phyloP scores from a whole-genome alignment of 345 rosid species.

The Alliaria petiolata region DNA sequence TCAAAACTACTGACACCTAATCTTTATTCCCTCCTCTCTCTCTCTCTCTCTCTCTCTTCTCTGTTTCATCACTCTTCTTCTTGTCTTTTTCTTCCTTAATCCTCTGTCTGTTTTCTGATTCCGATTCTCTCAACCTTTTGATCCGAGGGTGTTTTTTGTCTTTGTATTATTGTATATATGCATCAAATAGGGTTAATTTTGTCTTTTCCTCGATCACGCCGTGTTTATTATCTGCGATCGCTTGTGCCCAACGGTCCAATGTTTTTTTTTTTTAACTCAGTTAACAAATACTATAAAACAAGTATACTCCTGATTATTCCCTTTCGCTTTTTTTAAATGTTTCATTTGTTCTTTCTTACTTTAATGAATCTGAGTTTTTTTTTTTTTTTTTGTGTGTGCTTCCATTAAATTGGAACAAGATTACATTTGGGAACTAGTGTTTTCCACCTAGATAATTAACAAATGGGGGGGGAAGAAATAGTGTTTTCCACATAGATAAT shows the following conservation, averaged over 20 bases:
- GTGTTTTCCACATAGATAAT: no score
- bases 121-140: background rate
- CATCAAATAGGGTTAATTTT: background rate
- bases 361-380: background rate
- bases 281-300: background rate
- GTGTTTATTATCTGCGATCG: background rate
- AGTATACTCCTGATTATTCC: slow-evolving; percentile 21
- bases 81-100: slow-evolving; percentile 17
- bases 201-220: background rate
- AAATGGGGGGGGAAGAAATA: no score
- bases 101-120: slow-evolving; percentile 19
- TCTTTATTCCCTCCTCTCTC: slow-evolving; percentile 18
- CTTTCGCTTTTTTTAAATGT: background rate
- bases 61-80: background rate
- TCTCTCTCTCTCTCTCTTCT: background rate
- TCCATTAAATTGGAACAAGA: background rate
- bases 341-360: background rate
- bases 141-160: background rate
- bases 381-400: background rate
- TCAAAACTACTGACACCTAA: slow-evolving; percentile 25
- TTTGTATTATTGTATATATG: background rate
- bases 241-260: slow-evolving; percentile 12
- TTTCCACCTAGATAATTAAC: no score
- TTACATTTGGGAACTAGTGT: no score
- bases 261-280: background rate